These are phyloP conservation scores for Solanum appendiculatum DNA, from an alignment of 257 asterid genomes.

Conservation along the genomic window DNA sequence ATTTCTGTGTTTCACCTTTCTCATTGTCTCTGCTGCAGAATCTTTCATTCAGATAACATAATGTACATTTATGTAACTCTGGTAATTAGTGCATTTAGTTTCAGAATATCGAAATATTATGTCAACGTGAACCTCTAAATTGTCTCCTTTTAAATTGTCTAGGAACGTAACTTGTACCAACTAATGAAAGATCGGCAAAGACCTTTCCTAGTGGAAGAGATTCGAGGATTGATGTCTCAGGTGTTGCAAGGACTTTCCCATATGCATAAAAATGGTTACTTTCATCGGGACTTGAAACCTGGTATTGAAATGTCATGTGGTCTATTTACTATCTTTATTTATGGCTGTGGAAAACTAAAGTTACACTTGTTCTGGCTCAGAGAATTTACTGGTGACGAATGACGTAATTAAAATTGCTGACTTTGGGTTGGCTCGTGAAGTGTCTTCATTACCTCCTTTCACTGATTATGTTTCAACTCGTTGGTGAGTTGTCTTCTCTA, in stretches of 20 bases:
- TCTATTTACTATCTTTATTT: neutral
- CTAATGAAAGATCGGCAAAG: conserved; percentile 61
- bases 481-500: conserved; percentile 52
- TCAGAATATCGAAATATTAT: neutral
- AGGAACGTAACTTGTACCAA: conserved; percentile 88
- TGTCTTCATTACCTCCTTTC: conserved; percentile 80
- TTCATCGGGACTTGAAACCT: conserved; percentile 94
- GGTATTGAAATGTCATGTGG: conserved; percentile 38
- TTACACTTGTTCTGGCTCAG: conserved; percentile 25
- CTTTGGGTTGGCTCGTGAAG: conserved; percentile 96
- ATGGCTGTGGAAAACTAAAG: neutral
- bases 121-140: neutral
- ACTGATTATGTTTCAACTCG: conserved; percentile 99
- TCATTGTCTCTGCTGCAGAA: neutral
- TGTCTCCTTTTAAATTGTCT: conserved; percentile 2
- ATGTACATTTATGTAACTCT: neutral
- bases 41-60: neutral
- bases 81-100: neutral
- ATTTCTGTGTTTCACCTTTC: neutral
- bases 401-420: conserved; percentile 80
- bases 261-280: conserved; percentile 75
- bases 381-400: conserved; percentile 82
- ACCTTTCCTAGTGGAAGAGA: conserved; percentile 72
- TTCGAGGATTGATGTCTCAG: conserved; percentile 75
- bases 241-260: conserved; percentile 84